A percentile compares a stretch with the other conserved stretches of the same genome.
These are phyloP conservation scores for Ogataea populi-albae DNA, from an alignment of 805 yeast species.

Conservation along the genomic window DNA sequence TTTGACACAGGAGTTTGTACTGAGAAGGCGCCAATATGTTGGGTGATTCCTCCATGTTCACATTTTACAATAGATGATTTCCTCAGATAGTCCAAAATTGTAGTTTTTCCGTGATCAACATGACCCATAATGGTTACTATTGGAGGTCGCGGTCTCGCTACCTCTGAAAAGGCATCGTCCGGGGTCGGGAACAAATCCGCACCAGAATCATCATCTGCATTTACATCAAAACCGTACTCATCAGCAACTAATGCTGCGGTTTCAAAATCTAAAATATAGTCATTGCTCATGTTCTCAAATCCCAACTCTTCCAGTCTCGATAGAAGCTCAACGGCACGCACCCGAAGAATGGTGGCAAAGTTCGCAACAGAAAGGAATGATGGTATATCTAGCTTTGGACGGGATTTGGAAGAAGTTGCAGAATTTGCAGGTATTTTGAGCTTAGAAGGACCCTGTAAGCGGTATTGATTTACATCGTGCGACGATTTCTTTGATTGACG, in stretches of 20 bases:
- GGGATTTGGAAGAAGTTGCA: too few species aligned
- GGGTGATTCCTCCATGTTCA: constrained; percentile 96
- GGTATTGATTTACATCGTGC: too few species aligned
- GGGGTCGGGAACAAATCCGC: constrained; percentile 60
- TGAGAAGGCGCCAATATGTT: constrained; percentile 95
- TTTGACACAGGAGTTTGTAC: constrained; percentile 74
- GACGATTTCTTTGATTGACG: not conserved
- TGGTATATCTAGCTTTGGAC: constrained; percentile 50
- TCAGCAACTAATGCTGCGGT: constrained; percentile 85
- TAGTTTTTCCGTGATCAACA: constrained; percentile 97
- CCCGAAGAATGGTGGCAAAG: constrained; percentile 66
- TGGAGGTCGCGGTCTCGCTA: constrained; percentile 74
- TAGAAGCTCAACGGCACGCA: constrained; percentile 60
- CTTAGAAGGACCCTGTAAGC: too few species aligned
- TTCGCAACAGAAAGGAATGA: constrained; percentile 77
- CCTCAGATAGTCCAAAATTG: constrained; percentile 81
- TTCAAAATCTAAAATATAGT: constrained; percentile 80
- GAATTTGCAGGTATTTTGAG: too few species aligned
- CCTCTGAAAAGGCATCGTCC: constrained; percentile 43
- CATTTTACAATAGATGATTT: constrained; percentile 78
- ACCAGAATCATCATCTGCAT: constrained; percentile 53
- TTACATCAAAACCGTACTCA: constrained; percentile 75
- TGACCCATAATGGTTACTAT: constrained; percentile 98
- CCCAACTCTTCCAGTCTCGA: constrained; percentile 64
- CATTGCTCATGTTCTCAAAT: constrained; percentile 65